These are phyloP conservation scores for Fraxinus cuspidata DNA, from an alignment of 257 asterid species.

Conservation along the genomic window DNA sequence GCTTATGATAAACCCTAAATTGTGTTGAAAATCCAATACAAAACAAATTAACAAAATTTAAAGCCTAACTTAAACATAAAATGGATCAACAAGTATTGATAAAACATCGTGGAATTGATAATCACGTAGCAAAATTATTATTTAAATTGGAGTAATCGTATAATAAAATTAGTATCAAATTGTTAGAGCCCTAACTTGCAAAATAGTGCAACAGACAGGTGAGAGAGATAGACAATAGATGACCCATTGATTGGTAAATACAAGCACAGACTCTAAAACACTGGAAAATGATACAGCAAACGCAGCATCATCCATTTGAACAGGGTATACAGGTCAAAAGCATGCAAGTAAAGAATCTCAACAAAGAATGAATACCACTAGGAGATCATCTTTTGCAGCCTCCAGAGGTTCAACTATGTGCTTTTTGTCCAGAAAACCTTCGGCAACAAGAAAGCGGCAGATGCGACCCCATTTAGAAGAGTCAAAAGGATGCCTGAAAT, in stretches of 20 bases:
- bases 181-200: not conserved
- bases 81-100: not conserved
- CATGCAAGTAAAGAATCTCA: not conserved
- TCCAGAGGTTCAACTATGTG: conserved; percentile 80
- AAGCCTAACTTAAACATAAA: not conserved
- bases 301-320: not conserved
- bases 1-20: not conserved
- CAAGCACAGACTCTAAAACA: not conserved
- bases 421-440: conserved; percentile 61
- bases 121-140: not conserved
- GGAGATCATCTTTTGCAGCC: conserved; percentile 85
- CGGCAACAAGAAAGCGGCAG: conserved; percentile 66
- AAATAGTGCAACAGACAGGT: not conserved
- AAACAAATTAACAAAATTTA: not conserved
- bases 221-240: not conserved
- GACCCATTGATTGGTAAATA: not conserved
- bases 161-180: not conserved
- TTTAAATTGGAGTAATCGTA: not conserved
- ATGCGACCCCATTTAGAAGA: conserved; percentile 98
- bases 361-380: conserved; percentile 60
- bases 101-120: not conserved
- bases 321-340: not conserved
- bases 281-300: not conserved
- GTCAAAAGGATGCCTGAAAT: conserved; percentile 92
- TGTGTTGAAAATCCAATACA: not conserved